Evolutionary conservation across 352 stramenopile species (phyloP).

Genomic region (Pythium scleroteichum): DNA sequence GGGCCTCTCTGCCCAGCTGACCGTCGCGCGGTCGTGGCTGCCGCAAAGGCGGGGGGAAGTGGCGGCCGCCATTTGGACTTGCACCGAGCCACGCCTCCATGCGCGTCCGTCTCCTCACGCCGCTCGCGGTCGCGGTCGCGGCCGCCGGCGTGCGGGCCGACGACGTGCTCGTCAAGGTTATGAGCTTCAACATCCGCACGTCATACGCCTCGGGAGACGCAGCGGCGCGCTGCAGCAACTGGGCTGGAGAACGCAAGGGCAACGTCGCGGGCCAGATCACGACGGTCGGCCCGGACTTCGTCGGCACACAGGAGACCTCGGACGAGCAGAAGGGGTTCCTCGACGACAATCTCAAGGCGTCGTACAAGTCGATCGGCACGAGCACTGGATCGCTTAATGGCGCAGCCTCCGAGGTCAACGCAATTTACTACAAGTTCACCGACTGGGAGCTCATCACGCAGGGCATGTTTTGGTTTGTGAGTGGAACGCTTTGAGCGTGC

Average conservation of each 20-base stretch:
- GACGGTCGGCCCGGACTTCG: conserved; percentile 57
- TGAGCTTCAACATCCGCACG: conserved; percentile 85
- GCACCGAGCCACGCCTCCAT: conserved; percentile 4
- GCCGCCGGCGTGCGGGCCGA: conserved; percentile 28
- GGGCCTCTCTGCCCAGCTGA: not conserved
- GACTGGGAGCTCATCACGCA: conserved; percentile 61
- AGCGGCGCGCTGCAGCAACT: conserved; percentile 51
- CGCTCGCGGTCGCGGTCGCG: conserved; percentile 30
- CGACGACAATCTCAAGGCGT: conserved; percentile 49
- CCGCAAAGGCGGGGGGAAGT: too few species aligned
- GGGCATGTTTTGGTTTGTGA: conserved; percentile 68
- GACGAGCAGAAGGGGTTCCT: conserved; percentile 66
- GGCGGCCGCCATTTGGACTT: too few species aligned
- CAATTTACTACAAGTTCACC: conserved; percentile 61
- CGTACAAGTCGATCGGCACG: conserved; percentile 65
- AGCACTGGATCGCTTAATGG: conserved; percentile 64
- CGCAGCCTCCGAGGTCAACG: conserved; percentile 53
- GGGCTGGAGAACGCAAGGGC: conserved; percentile 61
- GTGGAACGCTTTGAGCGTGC: not conserved
- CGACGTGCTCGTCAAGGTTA: conserved; percentile 54
- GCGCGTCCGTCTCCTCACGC: conserved; percentile 6
- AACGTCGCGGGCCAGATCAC: conserved; percentile 65
- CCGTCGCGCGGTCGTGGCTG: too few species aligned
- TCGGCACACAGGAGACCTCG: conserved; percentile 83
- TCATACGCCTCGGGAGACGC: conserved; percentile 51